phyloP scores from a whole-genome alignment of 1,284 basidiomycete species.

The Irpex rosettiformis region DNA sequence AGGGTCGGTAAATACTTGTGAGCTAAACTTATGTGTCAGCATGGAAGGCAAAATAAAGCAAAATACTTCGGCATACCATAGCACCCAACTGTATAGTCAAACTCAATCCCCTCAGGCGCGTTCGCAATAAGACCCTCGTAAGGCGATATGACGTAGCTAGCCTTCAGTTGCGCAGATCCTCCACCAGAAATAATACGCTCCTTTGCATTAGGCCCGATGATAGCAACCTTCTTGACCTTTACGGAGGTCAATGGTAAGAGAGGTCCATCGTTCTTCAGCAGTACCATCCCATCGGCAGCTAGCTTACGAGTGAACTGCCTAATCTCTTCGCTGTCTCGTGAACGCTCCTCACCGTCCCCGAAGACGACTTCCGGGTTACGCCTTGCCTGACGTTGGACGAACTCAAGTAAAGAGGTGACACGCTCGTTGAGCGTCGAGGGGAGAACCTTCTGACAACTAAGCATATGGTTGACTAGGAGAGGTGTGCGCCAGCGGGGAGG shows the following conservation, averaged over 20 bases:
- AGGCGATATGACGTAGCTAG: conserved; percentile 48
- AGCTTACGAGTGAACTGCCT: conserved; percentile 54
- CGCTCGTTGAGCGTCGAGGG: conserved; percentile 52
- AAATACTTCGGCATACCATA: conserved; percentile 41
- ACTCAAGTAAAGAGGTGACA: conserved; percentile 49
- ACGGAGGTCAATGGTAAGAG: conserved; percentile 39
- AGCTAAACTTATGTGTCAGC: conserved; percentile 31
- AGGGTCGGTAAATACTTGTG: conserved; percentile 60
- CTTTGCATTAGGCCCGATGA: conserved; percentile 46
- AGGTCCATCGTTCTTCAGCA: conserved; percentile 62
- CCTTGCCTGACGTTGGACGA: conserved; percentile 56
- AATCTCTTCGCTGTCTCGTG: conserved; percentile 51
- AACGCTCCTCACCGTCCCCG: conserved; percentile 60
- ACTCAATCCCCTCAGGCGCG: conserved; percentile 41
- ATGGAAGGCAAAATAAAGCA: not conserved
- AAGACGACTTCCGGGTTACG: conserved; percentile 60
- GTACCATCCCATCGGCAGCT: conserved; percentile 62
- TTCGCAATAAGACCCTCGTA: conserved; percentile 52
- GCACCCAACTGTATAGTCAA: conserved; percentile 55
- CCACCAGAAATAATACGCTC: conserved; percentile 46
- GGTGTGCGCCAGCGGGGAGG: conserved; percentile 60
- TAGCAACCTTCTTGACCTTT: conserved; percentile 35
- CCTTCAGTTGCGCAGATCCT: conserved; percentile 44
- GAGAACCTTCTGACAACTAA: conserved; percentile 56
- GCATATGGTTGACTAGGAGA: conserved; percentile 49